phyloP scores from a whole-genome alignment of 139 green algal species.

The Coccomyxa sp. region DNA sequence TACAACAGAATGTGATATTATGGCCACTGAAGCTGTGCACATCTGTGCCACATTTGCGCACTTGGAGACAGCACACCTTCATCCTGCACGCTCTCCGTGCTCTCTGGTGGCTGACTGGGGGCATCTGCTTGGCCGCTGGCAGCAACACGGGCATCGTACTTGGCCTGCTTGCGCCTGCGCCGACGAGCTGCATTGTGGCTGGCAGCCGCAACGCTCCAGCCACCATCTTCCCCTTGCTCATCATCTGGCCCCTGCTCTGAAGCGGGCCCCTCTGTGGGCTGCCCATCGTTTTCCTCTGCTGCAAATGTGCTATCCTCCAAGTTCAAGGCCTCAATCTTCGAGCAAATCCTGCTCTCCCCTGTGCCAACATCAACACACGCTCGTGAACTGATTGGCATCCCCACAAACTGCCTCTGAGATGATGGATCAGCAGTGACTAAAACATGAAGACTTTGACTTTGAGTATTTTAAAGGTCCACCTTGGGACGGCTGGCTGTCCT shows the following conservation, averaged over 20 bases:
- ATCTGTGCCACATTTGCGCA: too few relatives aligned
- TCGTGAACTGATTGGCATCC: too few relatives aligned
- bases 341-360: not conserved
- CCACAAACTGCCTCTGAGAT: too few relatives aligned
- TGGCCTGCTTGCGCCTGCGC: constrained; percentile 24
- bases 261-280: not conserved
- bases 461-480: not conserved
- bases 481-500: not conserved
- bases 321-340: not conserved
- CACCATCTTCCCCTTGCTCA: constrained; percentile 28
- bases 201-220: constrained; percentile 44
- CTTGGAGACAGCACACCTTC: too few relatives aligned
- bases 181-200: constrained; percentile 34
- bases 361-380: not conserved
- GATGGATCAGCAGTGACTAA: too few relatives aligned
- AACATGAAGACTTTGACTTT: too few relatives aligned
- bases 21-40: too few relatives aligned
- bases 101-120: too few relatives aligned
- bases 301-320: not conserved
- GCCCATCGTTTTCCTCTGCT: not conserved
- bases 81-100: too few relatives aligned
- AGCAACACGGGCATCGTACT: too few relatives aligned
- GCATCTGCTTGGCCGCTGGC: too few relatives aligned
- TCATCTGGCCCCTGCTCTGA: constrained; percentile 10
- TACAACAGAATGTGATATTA: too few relatives aligned